Conservation (phyloP, 768 basidiomycete species). For the Termitomyces titanicus region DNA sequence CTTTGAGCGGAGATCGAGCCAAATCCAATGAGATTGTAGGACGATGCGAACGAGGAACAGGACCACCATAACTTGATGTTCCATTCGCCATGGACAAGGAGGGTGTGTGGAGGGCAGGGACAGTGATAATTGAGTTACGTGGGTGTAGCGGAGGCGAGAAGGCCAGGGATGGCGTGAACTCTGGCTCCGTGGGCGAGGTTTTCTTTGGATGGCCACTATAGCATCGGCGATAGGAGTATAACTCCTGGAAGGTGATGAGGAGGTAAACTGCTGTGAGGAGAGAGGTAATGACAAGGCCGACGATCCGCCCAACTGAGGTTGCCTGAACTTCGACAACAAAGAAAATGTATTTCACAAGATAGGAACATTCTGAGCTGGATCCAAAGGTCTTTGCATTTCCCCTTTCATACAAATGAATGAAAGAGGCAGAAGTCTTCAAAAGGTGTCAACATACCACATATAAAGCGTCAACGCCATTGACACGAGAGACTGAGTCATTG, state of each 20-base stretch:
- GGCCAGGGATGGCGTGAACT: neutral
- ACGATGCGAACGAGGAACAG: neutral
- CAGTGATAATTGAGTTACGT: neutral
- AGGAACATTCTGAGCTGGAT: constrained; percentile 22
- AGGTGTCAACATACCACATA: constrained; percentile 27
- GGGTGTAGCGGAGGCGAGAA: neutral
- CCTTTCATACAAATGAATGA: constrained; percentile 17
- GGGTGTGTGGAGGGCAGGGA: neutral
- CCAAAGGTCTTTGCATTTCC: constrained; percentile 26
- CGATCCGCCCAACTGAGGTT: constrained; percentile 25
- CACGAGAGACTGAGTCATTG: constrained; percentile 34
- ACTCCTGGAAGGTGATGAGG: constrained; percentile 30
- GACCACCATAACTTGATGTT: neutral
- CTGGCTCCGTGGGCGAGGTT: neutral
- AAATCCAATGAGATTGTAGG: neutral
- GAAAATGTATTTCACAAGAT: constrained; percentile 28
- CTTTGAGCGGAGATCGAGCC: neutral
- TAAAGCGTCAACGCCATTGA: constrained; percentile 36
- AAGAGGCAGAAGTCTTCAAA: neutral
- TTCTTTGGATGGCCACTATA: neutral
- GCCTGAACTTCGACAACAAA: constrained; percentile 30
- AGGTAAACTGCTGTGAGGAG: constrained; percentile 28
- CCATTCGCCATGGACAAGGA: neutral
- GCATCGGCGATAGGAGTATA: constrained; percentile 25
- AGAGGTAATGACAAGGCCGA: constrained; percentile 28